Evolutionary conservation across 805 yeast genomes (phyloP), one percentile per base, ranked within the genome.

Genomic region (Myxozyma vanderwaltii): DNA sequence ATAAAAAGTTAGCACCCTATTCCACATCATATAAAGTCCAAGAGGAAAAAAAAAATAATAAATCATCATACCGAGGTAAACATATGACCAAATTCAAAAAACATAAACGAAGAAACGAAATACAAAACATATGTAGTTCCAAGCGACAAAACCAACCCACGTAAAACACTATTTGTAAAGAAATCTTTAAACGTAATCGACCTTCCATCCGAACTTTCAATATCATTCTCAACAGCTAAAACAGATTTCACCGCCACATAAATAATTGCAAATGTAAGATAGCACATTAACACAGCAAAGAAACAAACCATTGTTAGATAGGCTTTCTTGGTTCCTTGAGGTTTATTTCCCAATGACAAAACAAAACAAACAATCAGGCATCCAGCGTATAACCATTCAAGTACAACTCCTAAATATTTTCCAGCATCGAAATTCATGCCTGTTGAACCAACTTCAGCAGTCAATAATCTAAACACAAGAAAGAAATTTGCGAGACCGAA

Each of bases 51-150:
- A 45, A 29, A 36, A 27, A 13, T 17, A 7, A 38, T n/a, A n/a
- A n/a, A n/a, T n/a, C n/a, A n/a, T n/a, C 58, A 40, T 0, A 96
- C 85, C 47, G 96, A 89, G 1, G 97, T 87, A 41, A 94, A 50
- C 71, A 92, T 83, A 71, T 94, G 99, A 97, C 98, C 92, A 68
- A 98, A 98, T 70, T 92, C 98, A 71, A 92, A 72, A 73, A 91
- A 92, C 56, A 92, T 72, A 47, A 92, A 64, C 5, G 97, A 91
- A 82, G 89, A 87, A 64, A 91, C 71, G 0, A 83, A 80, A 71
- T 94, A 94, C 43, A 92, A 77, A 4, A 98, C 99, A 70, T 91
- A 91, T 0, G 99, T 94, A 33, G 98, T 90, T 12, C 87, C 77
- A 67, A 94, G 71, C 1, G 97, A 89, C 4, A 94, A 84, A 46